phyloP scores from a whole-genome alignment of 495 filamentous ascomycete species.

The Aspergillus haitiensis region DNA sequence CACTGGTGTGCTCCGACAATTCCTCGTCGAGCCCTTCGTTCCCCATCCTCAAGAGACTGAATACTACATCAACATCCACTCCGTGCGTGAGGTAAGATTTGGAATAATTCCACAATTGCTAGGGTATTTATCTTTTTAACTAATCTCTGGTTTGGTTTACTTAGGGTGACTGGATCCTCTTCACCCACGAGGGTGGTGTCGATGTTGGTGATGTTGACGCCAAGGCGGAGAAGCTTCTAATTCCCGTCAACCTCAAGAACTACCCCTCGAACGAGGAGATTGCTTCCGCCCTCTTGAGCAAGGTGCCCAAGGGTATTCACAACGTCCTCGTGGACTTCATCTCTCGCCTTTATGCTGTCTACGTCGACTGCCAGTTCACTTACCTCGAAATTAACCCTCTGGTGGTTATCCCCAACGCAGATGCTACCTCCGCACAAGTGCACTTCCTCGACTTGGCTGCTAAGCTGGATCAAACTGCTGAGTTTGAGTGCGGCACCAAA shows the following conservation, averaged over 20 bases:
- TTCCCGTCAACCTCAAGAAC: constrained; percentile 91
- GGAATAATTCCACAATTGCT: neutral
- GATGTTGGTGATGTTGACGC: constrained; percentile 99
- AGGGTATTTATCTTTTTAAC: neutral
- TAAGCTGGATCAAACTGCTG: constrained; percentile 98
- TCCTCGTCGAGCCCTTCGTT: constrained; percentile 98
- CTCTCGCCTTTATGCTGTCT: constrained; percentile 90
- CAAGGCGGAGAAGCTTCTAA: constrained; percentile 97
- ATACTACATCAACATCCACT: constrained; percentile 98
- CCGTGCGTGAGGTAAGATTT: constrained; percentile 79
- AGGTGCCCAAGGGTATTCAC: constrained; percentile 93
- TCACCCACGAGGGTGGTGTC: constrained; percentile 98
- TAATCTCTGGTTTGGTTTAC: constrained; percentile 1
- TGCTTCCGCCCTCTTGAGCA: constrained; percentile 76
- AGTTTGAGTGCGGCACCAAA: constrained; percentile 99
- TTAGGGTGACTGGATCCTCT: constrained; percentile 99
- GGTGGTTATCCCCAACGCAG: constrained; percentile 93
- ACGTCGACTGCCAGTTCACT: constrained; percentile 99
- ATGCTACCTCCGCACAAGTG: constrained; percentile 88
- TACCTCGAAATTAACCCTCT: constrained; percentile 99
- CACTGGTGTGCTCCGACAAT: constrained; percentile 83
- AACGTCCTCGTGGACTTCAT: constrained; percentile 99
- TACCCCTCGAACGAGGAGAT: constrained; percentile 97
- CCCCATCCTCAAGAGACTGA: constrained; percentile 91
- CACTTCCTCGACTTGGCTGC: constrained; percentile 98